Base-by-base conservation (phyloP, 768 basidiomycete genomes). In the Filobasidium floriforme region DNA sequence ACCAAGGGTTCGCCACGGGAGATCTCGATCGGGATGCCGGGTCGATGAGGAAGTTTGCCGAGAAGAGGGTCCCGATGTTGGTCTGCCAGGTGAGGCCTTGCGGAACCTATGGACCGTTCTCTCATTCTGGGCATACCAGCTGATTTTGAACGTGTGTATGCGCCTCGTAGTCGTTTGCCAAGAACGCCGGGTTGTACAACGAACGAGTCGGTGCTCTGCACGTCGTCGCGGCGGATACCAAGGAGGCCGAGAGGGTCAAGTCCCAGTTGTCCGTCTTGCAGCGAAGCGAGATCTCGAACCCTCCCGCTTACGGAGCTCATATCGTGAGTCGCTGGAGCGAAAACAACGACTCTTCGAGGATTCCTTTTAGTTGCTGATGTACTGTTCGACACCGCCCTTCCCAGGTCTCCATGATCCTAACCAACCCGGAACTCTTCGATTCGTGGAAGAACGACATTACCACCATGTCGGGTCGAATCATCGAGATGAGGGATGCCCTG, bases 1-100 rank as follows among this genome's bases (percentile, higher is more conserved):
- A 98, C 80, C 93, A 96, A 80, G 93, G 93, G 19, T 98, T 97
- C 78, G 93, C 92, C 19, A 91, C 89, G 71, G 93, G 93, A 0
- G 86, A 91, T 77, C 70, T 76, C 61, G 68, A 72, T 24, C 44
- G 67, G 24, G 74, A 73, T 63, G 72, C 69, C 9, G 37, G 54
- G 9, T 59, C 68, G 52, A 61, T 72, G 22, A 22, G 71, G 12
- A 37, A 69, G 61, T 68, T 72, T 51, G 69, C 68, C 19, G 43
- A 59, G 19, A 62, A 52, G 49, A 49, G 62, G 41, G 68, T 72
- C 14, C 71, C 71, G 0, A 51, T 72, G 66, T 59, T 72, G 18
- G 70, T 69, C 29, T 72, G 71, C 60, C 71, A 72, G 69, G 68
- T 70, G 44, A 57, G 66, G 28, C 22, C 7, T 11, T 11, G 14